Evolutionary conservation across 345 rosid species (phyloP).

Genomic region (Citrus hindsii): DNA sequence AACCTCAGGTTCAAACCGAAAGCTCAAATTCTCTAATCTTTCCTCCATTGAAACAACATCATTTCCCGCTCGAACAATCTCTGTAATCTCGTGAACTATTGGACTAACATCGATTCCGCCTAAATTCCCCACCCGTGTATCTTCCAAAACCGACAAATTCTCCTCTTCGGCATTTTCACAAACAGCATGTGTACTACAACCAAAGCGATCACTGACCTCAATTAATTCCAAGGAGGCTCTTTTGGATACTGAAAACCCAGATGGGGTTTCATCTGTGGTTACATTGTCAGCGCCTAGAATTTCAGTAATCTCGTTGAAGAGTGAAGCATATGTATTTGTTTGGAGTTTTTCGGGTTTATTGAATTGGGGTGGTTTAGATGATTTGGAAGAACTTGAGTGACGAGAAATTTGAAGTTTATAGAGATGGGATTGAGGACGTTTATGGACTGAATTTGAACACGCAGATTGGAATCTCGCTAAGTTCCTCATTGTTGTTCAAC

Average conservation of each 20-base stretch:
- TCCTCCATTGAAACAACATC: slow-evolving; percentile 53
- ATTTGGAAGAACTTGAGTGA: slow-evolving; percentile 38
- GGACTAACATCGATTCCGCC: slow-evolving; percentile 43
- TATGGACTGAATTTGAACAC: slow-evolving; percentile 8
- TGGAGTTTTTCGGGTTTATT: slow-evolving; percentile 18
- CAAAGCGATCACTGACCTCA: neutral
- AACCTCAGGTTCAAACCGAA: slow-evolving; percentile 43
- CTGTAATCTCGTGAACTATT: slow-evolving; percentile 49
- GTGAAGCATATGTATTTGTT: slow-evolving; percentile 28
- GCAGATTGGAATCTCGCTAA: slow-evolving; percentile 19
- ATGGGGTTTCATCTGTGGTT: slow-evolving; percentile 21
- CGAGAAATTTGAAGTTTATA: slow-evolving; percentile 9
- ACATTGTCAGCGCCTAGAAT: slow-evolving; percentile 45
- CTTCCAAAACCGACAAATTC: slow-evolving; percentile 8
- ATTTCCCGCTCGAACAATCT: slow-evolving; percentile 43
- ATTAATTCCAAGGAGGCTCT: neutral
- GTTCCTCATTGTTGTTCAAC: slow-evolving; percentile 15
- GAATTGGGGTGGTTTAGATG: slow-evolving; percentile 24
- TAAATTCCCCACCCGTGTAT: slow-evolving; percentile 8
- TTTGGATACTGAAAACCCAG: slow-evolving; percentile 23
- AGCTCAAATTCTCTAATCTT: slow-evolving; percentile 41
- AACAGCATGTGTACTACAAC: slow-evolving; percentile 36
- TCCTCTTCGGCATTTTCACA: slow-evolving; percentile 43
- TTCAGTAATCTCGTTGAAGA: slow-evolving; percentile 55
- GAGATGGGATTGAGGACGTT: slow-evolving; percentile 8